Conservation (phyloP, 176 grass and related monocot genomes). For the Rhipidocladum racemiflorum region DNA sequence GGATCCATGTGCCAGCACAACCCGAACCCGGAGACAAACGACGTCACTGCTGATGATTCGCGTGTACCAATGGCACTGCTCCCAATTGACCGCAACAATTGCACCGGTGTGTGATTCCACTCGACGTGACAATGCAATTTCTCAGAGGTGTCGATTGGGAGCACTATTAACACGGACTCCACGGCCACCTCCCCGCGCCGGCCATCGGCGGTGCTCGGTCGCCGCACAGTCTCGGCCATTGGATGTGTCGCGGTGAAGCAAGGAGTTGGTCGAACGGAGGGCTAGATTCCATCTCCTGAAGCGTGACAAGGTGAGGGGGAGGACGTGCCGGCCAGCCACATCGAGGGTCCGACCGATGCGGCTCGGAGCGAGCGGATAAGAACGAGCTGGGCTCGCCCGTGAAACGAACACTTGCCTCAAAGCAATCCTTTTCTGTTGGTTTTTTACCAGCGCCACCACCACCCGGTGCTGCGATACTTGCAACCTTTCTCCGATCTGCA, state of each 20-base stretch:
- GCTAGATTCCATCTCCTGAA: constrained; percentile 4
- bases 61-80: neutral
- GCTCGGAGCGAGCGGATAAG: constrained; percentile 42
- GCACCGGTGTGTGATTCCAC: neutral
- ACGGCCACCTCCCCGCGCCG: neutral
- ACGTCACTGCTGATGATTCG: constrained; percentile 31
- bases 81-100: neutral
- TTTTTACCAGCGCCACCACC: constrained; percentile 2
- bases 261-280: neutral
- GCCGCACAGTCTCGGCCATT: neutral
- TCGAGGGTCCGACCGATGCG: neutral
- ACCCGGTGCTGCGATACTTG: constrained; percentile 32
- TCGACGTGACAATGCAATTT: neutral
- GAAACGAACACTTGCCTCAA: constrained; percentile 16
- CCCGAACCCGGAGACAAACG: neutral
- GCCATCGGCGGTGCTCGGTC: neutral
- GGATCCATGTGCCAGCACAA: neutral
- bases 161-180: neutral
- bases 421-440: constrained; percentile 17
- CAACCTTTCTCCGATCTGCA: constrained; percentile 42
- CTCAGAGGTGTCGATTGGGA: neutral
- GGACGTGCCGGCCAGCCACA: neutral
- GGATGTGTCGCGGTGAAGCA: neutral
- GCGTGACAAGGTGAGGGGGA: neutral
- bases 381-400: constrained; percentile 3